Percentiles rank a stretch among this genome's conserved stretches.
These are phyloP conservation scores for Arthrinium puccinioides DNA, from an alignment of 2,329 filamentous ascomycete genomes.

Conservation along the genomic window DNA sequence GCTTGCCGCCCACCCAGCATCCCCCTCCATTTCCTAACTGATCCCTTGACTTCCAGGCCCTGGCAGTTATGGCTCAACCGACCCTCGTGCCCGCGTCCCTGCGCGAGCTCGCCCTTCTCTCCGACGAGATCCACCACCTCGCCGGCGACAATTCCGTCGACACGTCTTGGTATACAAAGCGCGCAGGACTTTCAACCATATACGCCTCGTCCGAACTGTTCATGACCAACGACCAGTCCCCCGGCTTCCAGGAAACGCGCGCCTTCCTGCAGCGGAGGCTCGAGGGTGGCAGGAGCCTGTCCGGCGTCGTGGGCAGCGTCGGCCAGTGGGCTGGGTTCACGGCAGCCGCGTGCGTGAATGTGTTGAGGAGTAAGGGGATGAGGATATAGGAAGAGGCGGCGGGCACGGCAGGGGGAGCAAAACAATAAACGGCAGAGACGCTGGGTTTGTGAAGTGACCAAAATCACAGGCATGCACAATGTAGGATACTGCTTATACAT, in stretches of 20 bases:
- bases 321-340: constrained; percentile 80
- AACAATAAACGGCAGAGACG: background rate
- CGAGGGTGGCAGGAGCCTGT: constrained; percentile 58
- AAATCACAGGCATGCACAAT: too few species aligned
- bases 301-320: constrained; percentile 54
- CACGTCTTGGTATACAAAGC: constrained; percentile 74
- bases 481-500: too few species aligned
- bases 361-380: constrained; percentile 80
- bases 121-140: constrained; percentile 90
- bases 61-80: constrained; percentile 85
- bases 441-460: constrained; percentile 15
- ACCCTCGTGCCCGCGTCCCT: constrained; percentile 69
- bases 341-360: constrained; percentile 67
- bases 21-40: constrained; percentile 2
- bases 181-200: constrained; percentile 46
- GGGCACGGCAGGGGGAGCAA: background rate
- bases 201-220: constrained; percentile 77
- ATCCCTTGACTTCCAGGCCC: constrained; percentile 46
- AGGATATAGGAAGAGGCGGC: constrained; percentile 50
- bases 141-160: constrained; percentile 79
- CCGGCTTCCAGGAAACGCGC: constrained; percentile 68
- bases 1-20: background rate
- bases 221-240: constrained; percentile 82
- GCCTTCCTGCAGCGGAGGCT: constrained; percentile 72
- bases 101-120: constrained; percentile 69